Evolutionary conservation across 257 asterid species (phyloP), one percentile per base, ranked within the genome.

Genomic region (Phtheirospermum japonicum): DNA sequence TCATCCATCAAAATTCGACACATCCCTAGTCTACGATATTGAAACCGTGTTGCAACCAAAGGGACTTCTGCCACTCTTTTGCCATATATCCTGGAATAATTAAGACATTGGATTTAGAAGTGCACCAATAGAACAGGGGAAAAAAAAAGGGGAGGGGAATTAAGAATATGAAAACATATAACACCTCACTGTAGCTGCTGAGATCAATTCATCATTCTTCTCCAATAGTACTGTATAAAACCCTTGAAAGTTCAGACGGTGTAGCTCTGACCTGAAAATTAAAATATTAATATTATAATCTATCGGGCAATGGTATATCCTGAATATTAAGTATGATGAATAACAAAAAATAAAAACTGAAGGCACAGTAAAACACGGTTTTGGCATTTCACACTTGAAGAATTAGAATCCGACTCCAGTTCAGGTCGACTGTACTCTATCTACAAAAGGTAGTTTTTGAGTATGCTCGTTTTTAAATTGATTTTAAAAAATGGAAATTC

Each of bases 21-120:
- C 95, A 93, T 90, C 71, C 99, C 99, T 67, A 64, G 95, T 71
- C 85, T 82, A 55, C 96, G 99, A 65, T 82, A 84, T 62, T 82
- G 80, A 69, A 85, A 87, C 50, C 95, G 80, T 59, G 99, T 93
- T 13, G 94, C 96, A 57, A 93, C 76, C 28, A 93, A 83, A 31
- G 99, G 96, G 51, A 93, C 73, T 74, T 93, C 99, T 32, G 99
- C 99, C 62, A 87, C 95, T 74, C 75, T 77, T 64, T 77, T 76
- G 57, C 96, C 97, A 69, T 80, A 74, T 59, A 93, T 84, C 87
- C 99, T 86, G 80, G 31, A 68, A 57, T 65, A 43, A 55, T 63
- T 43, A 66, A 28, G 33, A 58, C 42, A 72, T 32, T 5, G 37
- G 48, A 37, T 5, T 67, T 67, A 37, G 6, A 61, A 57, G 50